These are phyloP conservation scores for Aspergillus pseudonomiae DNA, from an alignment of 2,329 filamentous ascomycete species.

Conservation along the genomic window DNA sequence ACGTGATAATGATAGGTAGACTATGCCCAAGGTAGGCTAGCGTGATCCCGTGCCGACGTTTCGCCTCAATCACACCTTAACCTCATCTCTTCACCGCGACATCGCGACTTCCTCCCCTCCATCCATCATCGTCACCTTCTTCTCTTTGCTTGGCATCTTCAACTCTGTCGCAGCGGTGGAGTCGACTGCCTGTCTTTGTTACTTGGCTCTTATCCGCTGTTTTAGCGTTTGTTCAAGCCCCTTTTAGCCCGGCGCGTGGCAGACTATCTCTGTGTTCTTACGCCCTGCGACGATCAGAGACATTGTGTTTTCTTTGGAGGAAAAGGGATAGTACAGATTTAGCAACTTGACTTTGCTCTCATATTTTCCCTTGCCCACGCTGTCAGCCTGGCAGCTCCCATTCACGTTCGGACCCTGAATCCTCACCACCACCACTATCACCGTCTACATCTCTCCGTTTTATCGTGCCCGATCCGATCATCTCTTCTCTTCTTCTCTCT, in stretches of 20 bases:
- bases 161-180: slow-evolving; percentile 2
- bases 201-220: slow-evolving; percentile 1
- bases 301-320: slow-evolving; percentile 20
- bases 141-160: slow-evolving; percentile 12
- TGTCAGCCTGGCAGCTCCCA: slow-evolving; percentile 23
- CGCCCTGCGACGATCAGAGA: slow-evolving; percentile 9
- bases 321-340: slow-evolving; percentile 22
- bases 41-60: slow-evolving; percentile 22
- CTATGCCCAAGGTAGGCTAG: slow-evolving; percentile 21
- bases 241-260: slow-evolving; percentile 19
- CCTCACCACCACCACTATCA: slow-evolving; percentile 25
- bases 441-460: slow-evolving; percentile 24
- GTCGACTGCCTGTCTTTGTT: not conserved
- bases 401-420: slow-evolving; percentile 26
- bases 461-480: slow-evolving; percentile 27
- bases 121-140: slow-evolving; percentile 14
- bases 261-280: slow-evolving; percentile 17
- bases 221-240: slow-evolving; percentile 6
- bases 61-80: slow-evolving; percentile 22
- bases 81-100: slow-evolving; percentile 29
- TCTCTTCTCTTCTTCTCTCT: slow-evolving; percentile 22
- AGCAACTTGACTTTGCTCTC: slow-evolving; percentile 23
- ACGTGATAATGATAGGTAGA: slow-evolving; percentile 17
- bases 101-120: slow-evolving; percentile 13
- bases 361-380: slow-evolving; percentile 22